These are phyloP conservation scores for Dimargaris cristalligena DNA, from an alignment of 192 early-diverging fungal species.

Conservation along the genomic window DNA sequence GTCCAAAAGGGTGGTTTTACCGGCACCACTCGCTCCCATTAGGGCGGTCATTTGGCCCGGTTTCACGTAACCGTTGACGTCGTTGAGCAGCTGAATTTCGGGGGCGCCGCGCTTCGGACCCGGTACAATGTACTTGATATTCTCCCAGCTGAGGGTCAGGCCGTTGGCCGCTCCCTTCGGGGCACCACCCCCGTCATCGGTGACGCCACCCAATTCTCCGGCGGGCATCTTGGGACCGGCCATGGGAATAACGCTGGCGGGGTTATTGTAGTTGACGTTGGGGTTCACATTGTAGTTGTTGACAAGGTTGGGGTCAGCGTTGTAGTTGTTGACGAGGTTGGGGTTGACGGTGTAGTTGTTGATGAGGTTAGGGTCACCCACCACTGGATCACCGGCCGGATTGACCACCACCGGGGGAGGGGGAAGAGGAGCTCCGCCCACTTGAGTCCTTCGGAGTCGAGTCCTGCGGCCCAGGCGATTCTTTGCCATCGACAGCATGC, in stretches of 20 bases:
- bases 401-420: no score
- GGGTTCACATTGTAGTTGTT: no score
- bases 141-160: slow-evolving; percentile 37
- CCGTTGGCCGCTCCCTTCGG: not conserved
- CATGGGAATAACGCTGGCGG: slow-evolving; percentile 16
- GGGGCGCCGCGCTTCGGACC: slow-evolving; percentile 26
- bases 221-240: slow-evolving; percentile 8
- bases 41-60: slow-evolving; percentile 62
- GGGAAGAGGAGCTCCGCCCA: no score
- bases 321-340: no score
- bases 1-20: slow-evolving; percentile 60
- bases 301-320: no score
- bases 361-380: no score
- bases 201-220: not conserved
- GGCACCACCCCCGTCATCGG: not conserved
- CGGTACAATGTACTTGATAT: slow-evolving; percentile 52
- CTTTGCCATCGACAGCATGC: slow-evolving; percentile 24
- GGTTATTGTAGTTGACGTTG: no score
- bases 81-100: slow-evolving; percentile 44
- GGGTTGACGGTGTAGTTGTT: no score
- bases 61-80: slow-evolving; percentile 45
- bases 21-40: slow-evolving; percentile 43
- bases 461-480: slow-evolving; percentile 19
- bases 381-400: no score
- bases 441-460: no score